Conservation (phyloP, 306 rosid species). For the Cicer pinnatifidum region DNA sequence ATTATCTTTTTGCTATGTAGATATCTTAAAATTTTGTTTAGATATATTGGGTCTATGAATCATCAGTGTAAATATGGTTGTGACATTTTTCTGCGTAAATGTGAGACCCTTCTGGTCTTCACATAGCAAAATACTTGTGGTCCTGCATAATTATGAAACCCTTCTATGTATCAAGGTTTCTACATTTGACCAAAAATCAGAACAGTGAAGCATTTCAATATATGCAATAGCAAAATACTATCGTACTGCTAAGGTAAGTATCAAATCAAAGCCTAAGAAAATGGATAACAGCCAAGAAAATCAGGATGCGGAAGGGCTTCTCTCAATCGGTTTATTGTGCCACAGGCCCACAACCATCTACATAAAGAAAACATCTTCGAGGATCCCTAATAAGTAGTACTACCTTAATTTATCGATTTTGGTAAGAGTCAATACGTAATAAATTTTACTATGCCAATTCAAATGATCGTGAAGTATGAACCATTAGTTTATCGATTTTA, state of each 20-base stretch:
- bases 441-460: not conserved
- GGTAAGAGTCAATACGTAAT: not conserved
- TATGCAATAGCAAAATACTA: slow-evolving; percentile 32
- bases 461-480: not conserved
- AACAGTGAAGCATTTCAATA: not conserved
- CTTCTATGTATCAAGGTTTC: not conserved
- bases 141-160: not conserved
- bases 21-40: not conserved
- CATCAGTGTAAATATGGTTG: not conserved
- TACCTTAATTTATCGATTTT: not conserved
- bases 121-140: no score
- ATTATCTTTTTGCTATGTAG: not conserved
- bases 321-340: slow-evolving; percentile 30
- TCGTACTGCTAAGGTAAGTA: not conserved
- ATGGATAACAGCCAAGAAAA: slow-evolving; percentile 19
- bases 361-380: not conserved
- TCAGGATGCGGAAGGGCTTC: not conserved
- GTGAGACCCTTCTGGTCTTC: not conserved
- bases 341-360: slow-evolving; percentile 7
- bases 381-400: slow-evolving; percentile 9
- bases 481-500: slow-evolving; percentile 25
- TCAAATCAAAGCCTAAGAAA: slow-evolving; percentile 1
- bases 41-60: slow-evolving; percentile 7
- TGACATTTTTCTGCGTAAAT: slow-evolving; percentile 16
- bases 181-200: not conserved